Base-by-base conservation (phyloP, 2,329 filamentous ascomycete genomes). In the Penicillium hesseltinei region DNA sequence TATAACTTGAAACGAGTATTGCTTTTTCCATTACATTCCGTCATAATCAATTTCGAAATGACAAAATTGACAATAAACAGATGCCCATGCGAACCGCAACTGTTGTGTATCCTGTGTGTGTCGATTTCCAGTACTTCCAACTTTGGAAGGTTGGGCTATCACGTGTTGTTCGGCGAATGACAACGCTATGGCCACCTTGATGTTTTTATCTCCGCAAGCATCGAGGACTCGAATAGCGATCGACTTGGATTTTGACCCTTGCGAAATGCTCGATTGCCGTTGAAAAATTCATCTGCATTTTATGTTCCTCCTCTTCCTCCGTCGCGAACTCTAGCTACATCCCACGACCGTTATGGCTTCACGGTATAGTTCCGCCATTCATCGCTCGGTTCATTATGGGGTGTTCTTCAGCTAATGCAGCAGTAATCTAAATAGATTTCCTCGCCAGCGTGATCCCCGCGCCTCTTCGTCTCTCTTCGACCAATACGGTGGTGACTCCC, bases 401-500 rank as follows among this genome's bases (percentile, higher is more conserved):
- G 10, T 25, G 11, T 31, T 45, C 23, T 43, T 45, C 50, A 54
- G n/a, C 59, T 53, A 11, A 52, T 44, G 29, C 15, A 31, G n/a
- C 10, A 25, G 15, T 25, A 10, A 40, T 42, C 11, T 13, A 15
- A 33, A 51, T 60, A 89, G 88, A 79, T 90, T 90, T 74, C 82
- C 84, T 66, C 77, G 82, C 67, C 88, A 91, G 79, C 73, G 75
- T 55, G 75, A 77, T 83, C 88, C 78, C 81, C 90, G 78, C 82
- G 85, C 69, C 81, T 73, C 88, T 70, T 88, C 84, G 71, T 86
- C 87, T 64, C 85, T 92, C 62, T 92, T 92, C 77, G 88, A 89
- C 65, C 86, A 87, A 66, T 92, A 91, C 76, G 85, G 82, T 62
- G 82, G 82, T 66, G 78, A 79, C 69, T 80, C 78, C 60, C 69